phyloP scores from a whole-genome alignment of 495 filamentous ascomycete genomes.

The Trichoderma reesei region DNA sequence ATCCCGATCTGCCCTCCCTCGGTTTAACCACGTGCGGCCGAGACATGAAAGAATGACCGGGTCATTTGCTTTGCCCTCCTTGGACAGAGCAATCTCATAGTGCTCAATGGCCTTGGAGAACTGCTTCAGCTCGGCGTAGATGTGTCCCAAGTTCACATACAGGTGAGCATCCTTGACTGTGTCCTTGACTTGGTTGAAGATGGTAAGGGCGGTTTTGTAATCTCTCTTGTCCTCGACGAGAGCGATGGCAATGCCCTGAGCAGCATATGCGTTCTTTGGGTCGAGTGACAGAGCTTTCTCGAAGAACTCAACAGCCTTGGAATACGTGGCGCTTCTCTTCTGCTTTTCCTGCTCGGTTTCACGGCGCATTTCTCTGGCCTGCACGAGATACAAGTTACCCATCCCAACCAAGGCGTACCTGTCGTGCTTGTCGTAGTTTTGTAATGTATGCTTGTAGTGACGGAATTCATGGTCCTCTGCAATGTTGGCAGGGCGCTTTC shows the following conservation, averaged over 20 bases:
- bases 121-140: constrained; percentile 80
- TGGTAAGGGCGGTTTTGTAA: constrained; percentile 63
- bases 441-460: constrained; percentile 91
- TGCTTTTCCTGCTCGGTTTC: constrained; percentile 83
- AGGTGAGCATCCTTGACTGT: constrained; percentile 79
- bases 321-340: constrained; percentile 75
- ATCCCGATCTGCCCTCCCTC: constrained; percentile 71
- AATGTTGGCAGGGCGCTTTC: constrained; percentile 68
- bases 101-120: constrained; percentile 84
- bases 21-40: constrained; percentile 85
- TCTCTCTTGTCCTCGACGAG: constrained; percentile 90
- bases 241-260: constrained; percentile 90
- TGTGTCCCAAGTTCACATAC: constrained; percentile 85
- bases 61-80: constrained; percentile 66
- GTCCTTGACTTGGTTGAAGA: constrained; percentile 81
- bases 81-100: constrained; percentile 82
- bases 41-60: constrained; percentile 79
- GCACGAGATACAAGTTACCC: constrained; percentile 82
- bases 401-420: constrained; percentile 89
- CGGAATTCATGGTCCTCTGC: constrained; percentile 84
- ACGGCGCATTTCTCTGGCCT: constrained; percentile 87
- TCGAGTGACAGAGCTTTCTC: constrained; percentile 93
- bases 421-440: constrained; percentile 93
- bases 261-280: constrained; percentile 86
- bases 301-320: constrained; percentile 92